Evolutionary conservation across 805 yeast genomes (phyloP).

Genomic region (Teunomyces pallodes): DNA sequence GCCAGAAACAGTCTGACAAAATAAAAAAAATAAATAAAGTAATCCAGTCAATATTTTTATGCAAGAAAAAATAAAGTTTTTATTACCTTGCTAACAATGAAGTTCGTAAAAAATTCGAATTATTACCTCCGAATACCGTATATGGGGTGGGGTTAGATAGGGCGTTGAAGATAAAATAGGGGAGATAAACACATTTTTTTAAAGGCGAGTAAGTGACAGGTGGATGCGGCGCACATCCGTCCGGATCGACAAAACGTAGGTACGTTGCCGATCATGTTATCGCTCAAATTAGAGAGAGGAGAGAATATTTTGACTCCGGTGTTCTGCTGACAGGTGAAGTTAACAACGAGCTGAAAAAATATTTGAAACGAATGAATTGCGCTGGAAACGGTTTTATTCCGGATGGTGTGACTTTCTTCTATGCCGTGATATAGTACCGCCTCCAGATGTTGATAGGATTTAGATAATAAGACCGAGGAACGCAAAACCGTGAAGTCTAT

Average conservation of each 20-base stretch:
- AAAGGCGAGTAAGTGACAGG: too few relatives aligned
- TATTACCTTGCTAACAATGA: too few relatives aligned
- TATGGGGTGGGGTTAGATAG: too few relatives aligned
- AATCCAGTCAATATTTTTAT: neutral
- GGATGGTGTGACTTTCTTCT: neutral
- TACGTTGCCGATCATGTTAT: neutral
- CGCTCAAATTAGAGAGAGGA: too few relatives aligned
- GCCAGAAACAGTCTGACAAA: neutral
- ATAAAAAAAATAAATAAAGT: neutral
- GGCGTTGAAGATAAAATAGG: too few relatives aligned
- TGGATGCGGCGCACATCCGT: too few relatives aligned
- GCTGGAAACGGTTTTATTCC: neutral
- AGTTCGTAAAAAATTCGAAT: too few relatives aligned
- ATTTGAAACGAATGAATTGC: neutral
- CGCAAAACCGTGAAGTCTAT: neutral
- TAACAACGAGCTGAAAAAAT: neutral
- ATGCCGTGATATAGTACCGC: neutral
- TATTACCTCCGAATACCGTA: too few relatives aligned
- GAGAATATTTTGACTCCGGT: neutral
- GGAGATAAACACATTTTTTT: too few relatives aligned
- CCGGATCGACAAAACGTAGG: neutral
- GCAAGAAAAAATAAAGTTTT: too few relatives aligned
- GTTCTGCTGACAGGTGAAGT: neutral
- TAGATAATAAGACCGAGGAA: neutral
- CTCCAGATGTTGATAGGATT: neutral